A percentile compares a stretch with the other conserved stretches of the same genome.
Conservation (phyloP, 2,329 filamentous ascomycete species). For the Cordyceps militaris region DNA sequence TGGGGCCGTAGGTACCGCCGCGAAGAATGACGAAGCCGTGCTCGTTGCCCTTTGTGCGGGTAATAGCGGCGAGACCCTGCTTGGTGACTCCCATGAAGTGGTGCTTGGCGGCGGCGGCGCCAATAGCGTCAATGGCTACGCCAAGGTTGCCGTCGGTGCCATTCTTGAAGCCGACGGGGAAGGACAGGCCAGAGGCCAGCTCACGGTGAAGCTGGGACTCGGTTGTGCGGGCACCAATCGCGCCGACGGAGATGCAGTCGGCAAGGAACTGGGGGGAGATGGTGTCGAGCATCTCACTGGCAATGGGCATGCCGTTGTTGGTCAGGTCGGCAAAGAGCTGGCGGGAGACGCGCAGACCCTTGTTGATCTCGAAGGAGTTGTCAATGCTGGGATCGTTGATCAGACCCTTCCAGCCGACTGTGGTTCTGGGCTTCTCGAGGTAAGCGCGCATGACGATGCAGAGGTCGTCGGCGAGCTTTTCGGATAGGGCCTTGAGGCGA, state of each 20-base stretch:
- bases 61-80: conserved; percentile 91
- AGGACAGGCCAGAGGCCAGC: conserved; percentile 87
- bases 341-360: conserved; percentile 85
- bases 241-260: conserved; percentile 89
- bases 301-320: conserved; percentile 81
- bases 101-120: conserved; percentile 74
- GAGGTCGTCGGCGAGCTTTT: conserved; percentile 75
- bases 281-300: conserved; percentile 96
- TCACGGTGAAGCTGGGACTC: conserved; percentile 96
- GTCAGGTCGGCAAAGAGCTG: conserved; percentile 93
- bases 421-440: conserved; percentile 97
- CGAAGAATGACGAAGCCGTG: conserved; percentile 96
- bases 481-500: conserved; percentile 67
- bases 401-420: conserved; percentile 97
- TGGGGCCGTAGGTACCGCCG: conserved; percentile 85
- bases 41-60: conserved; percentile 86
- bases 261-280: conserved; percentile 97
- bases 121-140: conserved; percentile 94
- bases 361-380: conserved; percentile 97
- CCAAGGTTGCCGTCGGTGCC: conserved; percentile 88
- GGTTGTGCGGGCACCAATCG: conserved; percentile 91
- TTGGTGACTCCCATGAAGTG: conserved; percentile 99
- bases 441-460: conserved; percentile 97
- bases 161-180: conserved; percentile 99
- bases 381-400: conserved; percentile 99